These are phyloP conservation scores for Malassezia nana DNA, from an alignment of 1,284 basidiomycete species.

Conservation along the genomic window DNA sequence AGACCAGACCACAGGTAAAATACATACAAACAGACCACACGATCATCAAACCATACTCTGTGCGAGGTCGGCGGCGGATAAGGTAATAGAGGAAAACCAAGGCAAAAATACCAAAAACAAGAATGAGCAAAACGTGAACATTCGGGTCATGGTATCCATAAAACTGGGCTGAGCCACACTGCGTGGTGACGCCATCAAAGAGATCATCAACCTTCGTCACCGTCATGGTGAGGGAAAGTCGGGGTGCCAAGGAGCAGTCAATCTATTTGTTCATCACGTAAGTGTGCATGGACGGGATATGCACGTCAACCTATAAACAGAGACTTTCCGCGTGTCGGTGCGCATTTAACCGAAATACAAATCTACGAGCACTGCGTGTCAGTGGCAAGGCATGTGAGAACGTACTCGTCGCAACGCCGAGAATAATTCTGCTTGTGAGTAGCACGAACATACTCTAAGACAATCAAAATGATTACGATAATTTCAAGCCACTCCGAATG, in stretches of 20 bases:
- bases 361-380: constrained; percentile 35
- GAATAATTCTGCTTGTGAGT: constrained; percentile 51
- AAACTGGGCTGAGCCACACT: not conserved
- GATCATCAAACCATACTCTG: constrained; percentile 7
- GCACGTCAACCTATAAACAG: not conserved
- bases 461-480: constrained; percentile 86
- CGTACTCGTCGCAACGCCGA: constrained; percentile 40
- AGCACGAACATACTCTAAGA: constrained; percentile 54
- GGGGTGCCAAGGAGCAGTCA: not conserved
- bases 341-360: constrained; percentile 36
- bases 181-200: not conserved
- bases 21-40: not conserved
- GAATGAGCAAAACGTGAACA: constrained; percentile 9
- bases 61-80: constrained; percentile 1
- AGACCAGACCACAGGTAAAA: not conserved
- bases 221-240: not conserved
- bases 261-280: not conserved
- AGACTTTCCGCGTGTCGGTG: not conserved
- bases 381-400: not conserved
- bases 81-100: constrained; percentile 12
- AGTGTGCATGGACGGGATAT: not conserved
- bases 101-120: constrained; percentile 14
- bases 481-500: constrained; percentile 90
- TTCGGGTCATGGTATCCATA: constrained; percentile 17
- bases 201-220: not conserved